Evolutionary conservation across 2,329 filamentous ascomycete species (phyloP), one percentile per base, ranked within the genome.

Genomic region (Fusarium sp.): DNA sequence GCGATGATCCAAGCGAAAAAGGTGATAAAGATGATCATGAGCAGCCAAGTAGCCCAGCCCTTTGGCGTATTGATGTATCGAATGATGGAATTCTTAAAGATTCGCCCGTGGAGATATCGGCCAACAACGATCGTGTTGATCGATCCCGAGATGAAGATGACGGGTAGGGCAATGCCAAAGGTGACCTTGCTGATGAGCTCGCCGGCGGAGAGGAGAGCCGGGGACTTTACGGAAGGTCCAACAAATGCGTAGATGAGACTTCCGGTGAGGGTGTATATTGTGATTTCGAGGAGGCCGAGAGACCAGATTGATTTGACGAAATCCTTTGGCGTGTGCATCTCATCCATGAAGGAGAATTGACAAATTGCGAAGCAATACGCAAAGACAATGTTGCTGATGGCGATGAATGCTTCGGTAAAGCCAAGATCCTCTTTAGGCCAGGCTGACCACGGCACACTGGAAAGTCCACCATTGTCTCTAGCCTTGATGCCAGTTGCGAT

Each of bases 1-100:
- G 44, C 44, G 23, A 49, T 49, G 44, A 49, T 49, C 44, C 44
- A 49, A n/a, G 44, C 44, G 44, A 49, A 49, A 49, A 49, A 16
- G 44, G 44, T 49, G 44, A 49, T 49, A 1, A 49, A 49, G 5
- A 49, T 27, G 23, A 49, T 49, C 44, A 49, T 49, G 44, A 49
- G 44, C 23, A 49, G 23, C 44, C 44, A 49, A 49, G 44, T 49
- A 1, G 23, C 44, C 44, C 44, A 49, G 11, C 44, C 44, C 44
- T 49, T 49, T 6, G 44, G 23, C 14, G 44, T 49, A 16, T 49
- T 49, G 23, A 49, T 49, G 23, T 49, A 49, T 27, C 44, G 44
- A 16, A 49, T 49, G 9, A 49, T 49, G 14, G 44, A 49, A 49
- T 49, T 49, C 44, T 49, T 49, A 2, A 49, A 49, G 6, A 49